Evolutionary conservation across 208 protist genomes (phyloP), one percentile per base, ranked within the genome.

Genomic region (Polymyxa betae): DNA sequence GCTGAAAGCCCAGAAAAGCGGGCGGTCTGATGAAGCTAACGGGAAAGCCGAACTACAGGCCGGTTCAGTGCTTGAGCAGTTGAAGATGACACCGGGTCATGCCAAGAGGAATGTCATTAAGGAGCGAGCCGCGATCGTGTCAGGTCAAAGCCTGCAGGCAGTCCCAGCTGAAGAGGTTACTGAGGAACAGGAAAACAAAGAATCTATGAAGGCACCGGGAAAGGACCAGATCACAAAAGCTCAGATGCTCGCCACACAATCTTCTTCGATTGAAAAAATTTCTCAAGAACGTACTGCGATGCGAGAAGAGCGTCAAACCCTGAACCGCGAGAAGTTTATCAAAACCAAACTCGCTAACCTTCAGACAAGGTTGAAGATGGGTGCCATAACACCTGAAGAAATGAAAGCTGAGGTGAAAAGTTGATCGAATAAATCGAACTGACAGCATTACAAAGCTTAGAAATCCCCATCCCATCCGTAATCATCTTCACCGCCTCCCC

Each of bases 391-490:
- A 29, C 20, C 16, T 29, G 54, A 66, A 29, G 54, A 66, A 29
- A 32, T 66, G 20, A 66, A 29, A 29, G 20, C 16, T 66, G 54
- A 29, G 54, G 54, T 29, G 16, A 32, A 32, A 66, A 66, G 29
- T 29, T 32, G 16, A 29, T 16, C 54, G 54, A 32, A 29, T 66
- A 66, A 32, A 32, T 66, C 54, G 54, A 66, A 32, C 16, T 32
- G 29, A 29, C 20, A 32, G 16, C 54, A 32, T 66, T 29, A 29
- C 54, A 29, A 16, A 32, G 16, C 20, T 66, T 29, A 66, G 29
- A 32, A 66, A 66, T 66, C 54, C 54, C 54, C 54, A 66, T 66
- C 54, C 54, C 54, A 66, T 66, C 54, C 54, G 54, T 66, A 66
- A 16, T 32, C 20, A 29, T 66, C 54, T 29, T 66, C 20, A n/a